phyloP scores from a whole-genome alignment of 1,139 yeast genomes.

The Blastobotrys proliferans region DNA sequence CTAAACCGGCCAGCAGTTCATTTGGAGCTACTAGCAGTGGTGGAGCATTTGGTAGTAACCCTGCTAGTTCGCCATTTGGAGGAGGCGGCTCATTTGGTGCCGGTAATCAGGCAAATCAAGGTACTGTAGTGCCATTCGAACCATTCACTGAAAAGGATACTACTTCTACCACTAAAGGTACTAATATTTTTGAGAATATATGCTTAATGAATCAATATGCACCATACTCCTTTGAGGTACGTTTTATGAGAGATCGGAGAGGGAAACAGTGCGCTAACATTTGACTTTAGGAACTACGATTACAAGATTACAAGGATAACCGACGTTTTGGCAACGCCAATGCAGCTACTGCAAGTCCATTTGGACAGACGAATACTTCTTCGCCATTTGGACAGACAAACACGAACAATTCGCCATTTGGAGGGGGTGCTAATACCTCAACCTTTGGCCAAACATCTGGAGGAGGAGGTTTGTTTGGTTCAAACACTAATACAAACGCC shows the following conservation, averaged over 20 bases:
- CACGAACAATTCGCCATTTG: constrained; percentile 14
- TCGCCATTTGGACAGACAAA: constrained; percentile 7
- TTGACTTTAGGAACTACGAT: constrained; percentile 57
- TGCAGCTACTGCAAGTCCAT: constrained; percentile 26
- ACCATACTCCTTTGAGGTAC: constrained; percentile 64
- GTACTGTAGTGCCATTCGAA: constrained; percentile 57
- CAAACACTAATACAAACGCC: background rate
- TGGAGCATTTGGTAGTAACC: constrained; percentile 8
- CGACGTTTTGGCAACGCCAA: constrained; percentile 53
- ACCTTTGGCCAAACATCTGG: constrained; percentile 27
- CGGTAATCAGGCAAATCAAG: constrained; percentile 40
- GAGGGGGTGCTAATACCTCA: constrained; percentile 21
- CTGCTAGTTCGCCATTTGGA: constrained; percentile 15
- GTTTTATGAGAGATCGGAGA: background rate
- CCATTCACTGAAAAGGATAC: constrained; percentile 81
- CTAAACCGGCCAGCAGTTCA: constrained; percentile 27
- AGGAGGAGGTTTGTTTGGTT: constrained; percentile 26
- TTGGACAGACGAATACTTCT: constrained; percentile 22
- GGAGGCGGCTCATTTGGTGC: constrained; percentile 33
- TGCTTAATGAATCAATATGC: constrained; percentile 88
- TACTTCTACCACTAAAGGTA: constrained; percentile 38
- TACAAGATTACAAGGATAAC: constrained; percentile 79
- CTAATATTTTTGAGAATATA: constrained; percentile 65
- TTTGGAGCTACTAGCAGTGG: constrained; percentile 26
- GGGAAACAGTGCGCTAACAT: constrained; percentile 3